phyloP scores from a whole-genome alignment of 2,329 filamentous ascomycete genomes.

The Apiospora phragmitis region DNA sequence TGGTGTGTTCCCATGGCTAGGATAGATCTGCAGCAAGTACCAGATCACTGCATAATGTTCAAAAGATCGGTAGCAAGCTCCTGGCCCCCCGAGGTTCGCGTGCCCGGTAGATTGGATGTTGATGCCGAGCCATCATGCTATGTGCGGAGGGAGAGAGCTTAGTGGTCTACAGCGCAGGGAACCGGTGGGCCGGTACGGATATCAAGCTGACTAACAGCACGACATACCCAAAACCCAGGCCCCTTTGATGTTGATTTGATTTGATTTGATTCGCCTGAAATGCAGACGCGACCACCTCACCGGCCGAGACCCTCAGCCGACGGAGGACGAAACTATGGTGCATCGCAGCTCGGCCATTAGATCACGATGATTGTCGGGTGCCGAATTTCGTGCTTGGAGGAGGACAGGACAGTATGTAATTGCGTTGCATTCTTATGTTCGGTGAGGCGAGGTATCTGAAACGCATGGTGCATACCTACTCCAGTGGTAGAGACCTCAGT shows the following conservation, averaged over 20 bases:
- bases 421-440: background rate
- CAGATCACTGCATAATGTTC: background rate
- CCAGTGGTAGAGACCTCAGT: background rate
- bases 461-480: background rate
- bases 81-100: background rate
- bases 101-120: background rate
- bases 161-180: background rate
- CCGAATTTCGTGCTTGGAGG: background rate
- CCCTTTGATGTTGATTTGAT: background rate
- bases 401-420: background rate
- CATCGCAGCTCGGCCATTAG: background rate
- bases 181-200: background rate
- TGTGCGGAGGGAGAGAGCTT: background rate
- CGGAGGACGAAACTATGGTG: background rate
- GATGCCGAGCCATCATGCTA: background rate
- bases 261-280: background rate
- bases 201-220: background rate
- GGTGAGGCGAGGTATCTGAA: constrained; percentile 2
- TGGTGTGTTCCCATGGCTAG: background rate
- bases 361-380: background rate
- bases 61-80: background rate
- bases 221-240: background rate
- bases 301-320: background rate
- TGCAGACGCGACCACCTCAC: background rate
- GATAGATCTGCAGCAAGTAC: background rate